Evolutionary conservation across 2,329 filamentous ascomycete species (phyloP), one percentile per base, ranked within the genome.

Genomic region (Gaeumannomyces sp.): DNA sequence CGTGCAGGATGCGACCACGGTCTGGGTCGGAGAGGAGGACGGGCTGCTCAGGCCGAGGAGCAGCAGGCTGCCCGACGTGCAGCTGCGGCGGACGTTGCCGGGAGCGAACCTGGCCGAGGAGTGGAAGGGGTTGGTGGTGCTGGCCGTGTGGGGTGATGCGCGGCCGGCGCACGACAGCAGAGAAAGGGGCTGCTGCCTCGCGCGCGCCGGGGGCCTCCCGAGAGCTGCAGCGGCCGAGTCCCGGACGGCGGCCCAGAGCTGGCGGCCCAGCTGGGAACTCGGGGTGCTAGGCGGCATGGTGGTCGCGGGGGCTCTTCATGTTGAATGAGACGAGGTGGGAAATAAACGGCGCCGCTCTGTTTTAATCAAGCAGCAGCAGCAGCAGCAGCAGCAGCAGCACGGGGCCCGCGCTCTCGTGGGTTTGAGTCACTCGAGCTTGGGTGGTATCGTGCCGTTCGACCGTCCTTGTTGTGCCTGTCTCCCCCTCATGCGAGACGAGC

Each of bases 11-110:
- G 75, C 73, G 25, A 76, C 74, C n/a, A 77, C 75, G 0, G 77
- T 71, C 38, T 74, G 73, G 3, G 78, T 73, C 11, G 77, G 73
- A 3, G 76, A 74, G 4, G 76, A 71, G 45, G 74, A 76, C 28
- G 80, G 76, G 64, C 74, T 74, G 60, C 73, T 69, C 45, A 79
- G 69, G 25, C 83, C 80, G 62, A 85, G 72, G 22, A 86, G 78
- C 31, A 86, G 74, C 50, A 85, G 75, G 7, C 84, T 80, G 29
- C 84, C 81, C 1, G 83, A 85, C 45, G 83, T 81, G 70, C 84
- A 83, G 70, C 80, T 82, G 66, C 78, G 79, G 14, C 79, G 80
- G 29, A 80, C 75, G 71, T 81, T 77, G 65, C 74, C 73, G 31
- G 73, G 70, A 22, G 75, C 73, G 72, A 71, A 72, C 25, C 84